Conservation (phyloP, 2,329 filamentous ascomycete species). For the Tolypocladium inflatum region DNA sequence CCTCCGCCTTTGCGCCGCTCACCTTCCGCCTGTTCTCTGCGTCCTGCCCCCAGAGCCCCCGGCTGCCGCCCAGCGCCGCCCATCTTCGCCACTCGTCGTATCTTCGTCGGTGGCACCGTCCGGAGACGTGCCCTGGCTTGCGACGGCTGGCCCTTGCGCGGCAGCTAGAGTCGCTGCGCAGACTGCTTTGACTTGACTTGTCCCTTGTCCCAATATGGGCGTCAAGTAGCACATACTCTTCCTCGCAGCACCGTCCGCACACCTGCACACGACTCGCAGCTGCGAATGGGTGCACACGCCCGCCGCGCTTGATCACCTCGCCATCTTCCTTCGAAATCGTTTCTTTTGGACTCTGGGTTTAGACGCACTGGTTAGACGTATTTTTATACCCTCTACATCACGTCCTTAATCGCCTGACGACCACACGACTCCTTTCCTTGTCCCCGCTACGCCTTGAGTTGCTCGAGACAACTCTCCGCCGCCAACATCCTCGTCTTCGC, state of each 20-base stretch:
- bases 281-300: conserved; percentile 16
- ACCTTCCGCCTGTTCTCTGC: not conserved
- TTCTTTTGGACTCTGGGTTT: conserved; percentile 23
- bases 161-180: not conserved
- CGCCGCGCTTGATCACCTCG: conserved; percentile 10
- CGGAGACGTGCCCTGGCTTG: not conserved
- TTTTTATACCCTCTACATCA: conserved; percentile 12
- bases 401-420: conserved; percentile 9
- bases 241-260: conserved; percentile 4
- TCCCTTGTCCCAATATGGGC: conserved; percentile 9
- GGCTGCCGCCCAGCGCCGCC: conserved; percentile 1
- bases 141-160: conserved; percentile 3
- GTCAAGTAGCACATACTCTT: conserved; percentile 8
- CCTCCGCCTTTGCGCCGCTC: not conserved
- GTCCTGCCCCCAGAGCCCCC: not conserved
- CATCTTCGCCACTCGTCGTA: conserved; percentile 1
- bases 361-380: conserved; percentile 30
- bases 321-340: conserved; percentile 9
- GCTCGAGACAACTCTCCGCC: conserved; percentile 2
- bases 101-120: not conserved
- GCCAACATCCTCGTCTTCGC: not conserved
- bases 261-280: conserved; percentile 5
- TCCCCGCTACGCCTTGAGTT: conserved; percentile 9
- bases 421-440: conserved; percentile 9
- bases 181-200: not conserved